Evolutionary conservation across 768 basidiomycete genomes (phyloP), one percentile per base, ranked within the genome.

Genomic region (Lyophyllum shimeji): DNA sequence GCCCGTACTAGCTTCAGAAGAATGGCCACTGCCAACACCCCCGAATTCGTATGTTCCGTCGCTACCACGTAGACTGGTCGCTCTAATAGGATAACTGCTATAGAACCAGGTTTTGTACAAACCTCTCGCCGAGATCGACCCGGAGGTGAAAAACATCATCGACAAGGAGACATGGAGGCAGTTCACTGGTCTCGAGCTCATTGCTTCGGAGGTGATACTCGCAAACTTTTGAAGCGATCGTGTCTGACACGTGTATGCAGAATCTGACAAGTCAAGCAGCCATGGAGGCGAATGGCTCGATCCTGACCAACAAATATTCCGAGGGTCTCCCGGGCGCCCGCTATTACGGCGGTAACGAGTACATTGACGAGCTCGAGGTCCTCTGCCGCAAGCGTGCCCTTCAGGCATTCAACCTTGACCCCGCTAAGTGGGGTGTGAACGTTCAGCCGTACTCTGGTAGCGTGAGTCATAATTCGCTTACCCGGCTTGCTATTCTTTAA

Each of bases 121-220:
- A 47, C 85, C 95, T 60, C 82, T 99, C 50, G 81, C 90, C 11
- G 87, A 98, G 80, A 83, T 86, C 68, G 96, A 98, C 76, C 95
- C 96, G 57, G 93, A 90, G 71, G 86, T 99, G 69, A 85, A 94
- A 74, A 93, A 95, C 72, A 93, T 99, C 80, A 92, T 99, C 77
- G 95, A 98, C 80, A 93, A 93, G 79, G 94, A 98, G 81, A 96
- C 93, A 75, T 98, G 95, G 95, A 79, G 96, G 64, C 96, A 98
- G 80, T 96, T 88, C 73, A 92, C 93, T 46, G 96, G 96, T 54
- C 86, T 99, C 59, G 97, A 98, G 77, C 89, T 99, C 70, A 98
- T 99, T 69, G 97, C 97, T 52, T 98, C 96, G 57, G 97, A 98
- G 87, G 95, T 95, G n/a, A 58, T 61, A 79, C 4, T 54, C 47